These are phyloP conservation scores for Boletus sp. DNA, from an alignment of 1,284 basidiomycete species.

Conservation along the genomic window DNA sequence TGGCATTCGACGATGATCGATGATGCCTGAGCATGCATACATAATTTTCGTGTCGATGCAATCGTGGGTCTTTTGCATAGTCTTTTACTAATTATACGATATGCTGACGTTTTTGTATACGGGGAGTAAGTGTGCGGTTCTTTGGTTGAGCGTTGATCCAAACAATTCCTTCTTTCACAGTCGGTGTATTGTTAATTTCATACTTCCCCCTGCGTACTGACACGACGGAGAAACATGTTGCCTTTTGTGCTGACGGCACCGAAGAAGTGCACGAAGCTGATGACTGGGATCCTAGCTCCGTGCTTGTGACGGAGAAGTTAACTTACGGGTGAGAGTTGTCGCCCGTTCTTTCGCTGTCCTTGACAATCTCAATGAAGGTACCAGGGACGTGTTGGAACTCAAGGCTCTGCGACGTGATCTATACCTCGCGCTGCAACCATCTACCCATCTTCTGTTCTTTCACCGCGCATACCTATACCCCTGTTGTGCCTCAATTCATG, in stretches of 20 bases:
- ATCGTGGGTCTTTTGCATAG: slow-evolving; percentile 19
- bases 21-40: slow-evolving; percentile 31
- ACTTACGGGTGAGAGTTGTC: slow-evolving; percentile 55
- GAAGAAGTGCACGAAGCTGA: slow-evolving; percentile 65
- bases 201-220: slow-evolving; percentile 5
- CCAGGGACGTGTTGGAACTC: slow-evolving; percentile 64
- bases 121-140: slow-evolving; percentile 26
- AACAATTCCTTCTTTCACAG: slow-evolving; percentile 14
- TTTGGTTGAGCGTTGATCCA: neutral
- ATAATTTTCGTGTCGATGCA: slow-evolving; percentile 32
- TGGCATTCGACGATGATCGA: slow-evolving; percentile 28
- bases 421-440: slow-evolving; percentile 53
- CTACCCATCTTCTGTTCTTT: slow-evolving; percentile 40
- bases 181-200: slow-evolving; percentile 14
- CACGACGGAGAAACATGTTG: slow-evolving; percentile 50
- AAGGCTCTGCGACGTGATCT: slow-evolving; percentile 62
- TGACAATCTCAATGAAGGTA: neutral
- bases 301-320: slow-evolving; percentile 52
- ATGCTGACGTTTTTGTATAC: slow-evolving; percentile 9
- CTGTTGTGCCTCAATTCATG: slow-evolving; percentile 51
- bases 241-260: slow-evolving; percentile 53
- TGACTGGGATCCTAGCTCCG: slow-evolving; percentile 71
- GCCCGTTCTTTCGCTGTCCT: neutral
- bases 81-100: neutral
- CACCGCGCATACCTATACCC: slow-evolving; percentile 56